Conservation (phyloP, 192 early-diverging fungal species). For the Dissophora ornata region DNA sequence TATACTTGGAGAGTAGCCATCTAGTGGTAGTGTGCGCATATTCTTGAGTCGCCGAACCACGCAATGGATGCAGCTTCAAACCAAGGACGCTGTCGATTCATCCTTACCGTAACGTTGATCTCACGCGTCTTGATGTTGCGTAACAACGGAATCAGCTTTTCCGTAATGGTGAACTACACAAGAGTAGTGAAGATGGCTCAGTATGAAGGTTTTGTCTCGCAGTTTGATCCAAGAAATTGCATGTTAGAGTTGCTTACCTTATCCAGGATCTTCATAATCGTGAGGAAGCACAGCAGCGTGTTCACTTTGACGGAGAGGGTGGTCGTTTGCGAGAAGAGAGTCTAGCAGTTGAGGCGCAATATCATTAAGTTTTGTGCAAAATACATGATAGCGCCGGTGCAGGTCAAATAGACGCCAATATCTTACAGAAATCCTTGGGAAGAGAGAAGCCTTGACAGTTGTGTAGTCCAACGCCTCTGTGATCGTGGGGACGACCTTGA, state of each 20-base stretch:
- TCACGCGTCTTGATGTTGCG: slow-evolving; percentile 81
- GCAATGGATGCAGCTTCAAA: too few species aligned
- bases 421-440: slow-evolving; percentile 75
- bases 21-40: slow-evolving; percentile 38
- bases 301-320: slow-evolving; percentile 77
- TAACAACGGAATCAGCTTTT: slow-evolving; percentile 83
- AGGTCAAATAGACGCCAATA: too few species aligned
- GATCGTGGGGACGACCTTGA: slow-evolving; percentile 69
- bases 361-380: background rate
- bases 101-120: slow-evolving; percentile 73
- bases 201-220: too few species aligned
- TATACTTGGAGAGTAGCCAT: slow-evolving; percentile 84
- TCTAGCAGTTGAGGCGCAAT: slow-evolving; percentile 52
- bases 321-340: slow-evolving; percentile 75
- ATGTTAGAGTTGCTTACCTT: slow-evolving; percentile 56
- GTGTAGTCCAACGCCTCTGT: slow-evolving; percentile 68
- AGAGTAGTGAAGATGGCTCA: too few species aligned
- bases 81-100: background rate
- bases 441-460: slow-evolving; percentile 71
- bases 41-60: background rate
- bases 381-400: too few species aligned
- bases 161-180: slow-evolving; percentile 67
- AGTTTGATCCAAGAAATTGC: too few species aligned
- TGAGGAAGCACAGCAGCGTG: slow-evolving; percentile 75
- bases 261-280: slow-evolving; percentile 74